Conservation (phyloP, 2,329 filamentous ascomycete species). For the Scorias spongiosa region DNA sequence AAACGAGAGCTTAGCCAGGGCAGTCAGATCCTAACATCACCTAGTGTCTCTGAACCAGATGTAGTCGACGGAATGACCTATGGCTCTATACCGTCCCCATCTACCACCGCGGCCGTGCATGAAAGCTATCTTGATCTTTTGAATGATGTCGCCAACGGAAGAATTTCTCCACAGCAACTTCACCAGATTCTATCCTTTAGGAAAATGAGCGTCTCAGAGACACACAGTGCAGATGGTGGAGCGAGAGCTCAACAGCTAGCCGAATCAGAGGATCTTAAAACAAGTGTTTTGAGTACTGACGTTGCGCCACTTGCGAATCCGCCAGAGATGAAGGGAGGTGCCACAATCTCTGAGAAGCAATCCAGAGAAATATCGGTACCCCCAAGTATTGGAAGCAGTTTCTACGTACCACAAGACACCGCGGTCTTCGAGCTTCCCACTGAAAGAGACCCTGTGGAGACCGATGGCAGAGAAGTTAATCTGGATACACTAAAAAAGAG, state of each 20-base stretch:
- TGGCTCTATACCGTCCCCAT: not conserved
- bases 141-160: conserved; percentile 5
- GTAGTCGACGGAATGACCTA: not conserved
- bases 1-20: not conserved
- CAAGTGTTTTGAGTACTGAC: not conserved
- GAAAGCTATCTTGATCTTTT: conserved; percentile 5
- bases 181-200: conserved; percentile 2
- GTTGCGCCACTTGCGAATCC: not conserved
- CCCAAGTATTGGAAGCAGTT: not conserved
- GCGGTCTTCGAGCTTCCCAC: not conserved
- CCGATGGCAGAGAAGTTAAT: not conserved
- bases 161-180: conserved; percentile 5
- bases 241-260: not conserved
- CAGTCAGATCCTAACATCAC: not conserved
- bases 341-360: not conserved
- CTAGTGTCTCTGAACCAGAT: not conserved
- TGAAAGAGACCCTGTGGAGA: not conserved
- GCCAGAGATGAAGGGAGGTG: not conserved
- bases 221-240: not conserved
- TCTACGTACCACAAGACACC: not conserved
- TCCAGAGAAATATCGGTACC: not conserved
- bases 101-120: conserved; percentile 1
- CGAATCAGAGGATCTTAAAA: not conserved
- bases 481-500: too few species aligned
- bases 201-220: not conserved